A percentile compares a stretch with the other conserved stretches of the same genome.
These are phyloP conservation scores for Aspergillus olivimuriae DNA, from an alignment of 495 filamentous ascomycete species.

Conservation along the genomic window DNA sequence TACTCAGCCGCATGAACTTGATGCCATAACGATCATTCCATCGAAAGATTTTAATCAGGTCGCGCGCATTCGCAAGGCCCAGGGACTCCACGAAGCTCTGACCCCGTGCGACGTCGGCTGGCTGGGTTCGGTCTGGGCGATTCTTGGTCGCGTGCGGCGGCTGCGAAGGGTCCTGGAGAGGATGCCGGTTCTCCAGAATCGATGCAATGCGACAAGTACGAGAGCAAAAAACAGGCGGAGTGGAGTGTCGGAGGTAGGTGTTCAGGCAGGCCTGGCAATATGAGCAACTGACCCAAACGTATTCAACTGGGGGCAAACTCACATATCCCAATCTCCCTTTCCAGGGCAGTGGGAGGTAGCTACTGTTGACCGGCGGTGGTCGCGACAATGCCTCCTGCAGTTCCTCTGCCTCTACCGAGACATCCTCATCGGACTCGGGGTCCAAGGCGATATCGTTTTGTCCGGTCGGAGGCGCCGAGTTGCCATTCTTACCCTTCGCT, in stretches of 20 bases:
- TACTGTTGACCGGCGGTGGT: conserved; percentile 75
- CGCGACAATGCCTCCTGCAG: conserved; percentile 48
- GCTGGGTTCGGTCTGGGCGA: conserved; percentile 64
- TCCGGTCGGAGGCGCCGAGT: conserved; percentile 3
- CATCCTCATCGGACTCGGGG: conserved; percentile 43
- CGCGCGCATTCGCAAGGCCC: conserved; percentile 74
- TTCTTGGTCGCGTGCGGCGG: conserved; percentile 79
- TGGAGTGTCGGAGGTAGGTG: conserved; percentile 83
- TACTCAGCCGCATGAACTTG: conserved; percentile 86
- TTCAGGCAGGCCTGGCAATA: conserved; percentile 70
- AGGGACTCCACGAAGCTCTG: conserved; percentile 69
- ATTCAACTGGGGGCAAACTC: conserved; percentile 21
- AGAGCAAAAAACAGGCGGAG: conserved; percentile 83
- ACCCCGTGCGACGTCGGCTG: conserved; percentile 55
- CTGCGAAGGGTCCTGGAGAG: conserved; percentile 64
- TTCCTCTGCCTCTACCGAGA: conserved; percentile 35
- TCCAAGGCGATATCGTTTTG: conserved; percentile 22
- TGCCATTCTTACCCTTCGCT: background rate
- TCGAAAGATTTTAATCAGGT: conserved; percentile 75
- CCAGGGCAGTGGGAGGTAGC: conserved; percentile 85
- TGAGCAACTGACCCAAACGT: conserved; percentile 12
- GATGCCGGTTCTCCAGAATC: conserved; percentile 82
- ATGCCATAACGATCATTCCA: conserved; percentile 96
- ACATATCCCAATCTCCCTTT: conserved; percentile 90
- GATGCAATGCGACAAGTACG: conserved; percentile 88